Evolutionary conservation across 345 rosid genomes (phyloP).

Genomic region (Hibiscus tridactylites): DNA sequence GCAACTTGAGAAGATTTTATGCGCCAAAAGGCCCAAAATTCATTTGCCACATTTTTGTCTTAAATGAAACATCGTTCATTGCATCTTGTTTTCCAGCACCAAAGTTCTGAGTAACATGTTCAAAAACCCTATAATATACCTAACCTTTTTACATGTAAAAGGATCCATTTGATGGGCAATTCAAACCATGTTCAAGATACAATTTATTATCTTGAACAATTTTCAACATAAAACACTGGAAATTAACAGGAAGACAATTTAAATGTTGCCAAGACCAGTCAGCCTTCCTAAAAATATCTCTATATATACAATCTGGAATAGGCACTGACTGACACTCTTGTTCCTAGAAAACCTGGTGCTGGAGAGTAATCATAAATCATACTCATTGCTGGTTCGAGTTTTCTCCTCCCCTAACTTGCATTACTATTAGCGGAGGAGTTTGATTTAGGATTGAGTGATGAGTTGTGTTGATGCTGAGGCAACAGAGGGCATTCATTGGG

Average conservation of each 20-base stretch:
- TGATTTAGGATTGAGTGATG: background rate
- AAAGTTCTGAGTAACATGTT: background rate
- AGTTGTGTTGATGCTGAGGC: slow-evolving; percentile 19
- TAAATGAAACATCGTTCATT: background rate
- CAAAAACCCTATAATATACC: slow-evolving; percentile 16
- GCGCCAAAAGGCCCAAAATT: background rate
- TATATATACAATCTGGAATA: slow-evolving; percentile 11
- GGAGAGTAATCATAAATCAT: background rate
- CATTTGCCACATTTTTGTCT: background rate
- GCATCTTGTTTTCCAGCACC: background rate
- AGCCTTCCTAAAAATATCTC: slow-evolving; percentile 10
- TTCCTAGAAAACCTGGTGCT: background rate
- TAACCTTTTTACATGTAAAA: slow-evolving; percentile 13
- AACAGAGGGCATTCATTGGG: slow-evolving; percentile 19
- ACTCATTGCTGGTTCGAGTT: background rate
- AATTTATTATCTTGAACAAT: too few species aligned
- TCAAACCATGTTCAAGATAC: background rate
- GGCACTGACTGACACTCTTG: background rate
- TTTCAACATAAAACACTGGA: background rate
- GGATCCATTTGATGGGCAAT: slow-evolving; percentile 15
- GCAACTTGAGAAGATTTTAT: too few species aligned
- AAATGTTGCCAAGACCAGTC: slow-evolving; percentile 12
- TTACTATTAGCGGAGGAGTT: slow-evolving; percentile 14
- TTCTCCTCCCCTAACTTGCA: slow-evolving; percentile 21
- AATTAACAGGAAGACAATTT: background rate